A percentile compares a stretch with the other conserved stretches of the same genome.
Conservation (phyloP, 2,329 filamentous ascomycete species). For the Pseudogymnoascus sp. region DNA sequence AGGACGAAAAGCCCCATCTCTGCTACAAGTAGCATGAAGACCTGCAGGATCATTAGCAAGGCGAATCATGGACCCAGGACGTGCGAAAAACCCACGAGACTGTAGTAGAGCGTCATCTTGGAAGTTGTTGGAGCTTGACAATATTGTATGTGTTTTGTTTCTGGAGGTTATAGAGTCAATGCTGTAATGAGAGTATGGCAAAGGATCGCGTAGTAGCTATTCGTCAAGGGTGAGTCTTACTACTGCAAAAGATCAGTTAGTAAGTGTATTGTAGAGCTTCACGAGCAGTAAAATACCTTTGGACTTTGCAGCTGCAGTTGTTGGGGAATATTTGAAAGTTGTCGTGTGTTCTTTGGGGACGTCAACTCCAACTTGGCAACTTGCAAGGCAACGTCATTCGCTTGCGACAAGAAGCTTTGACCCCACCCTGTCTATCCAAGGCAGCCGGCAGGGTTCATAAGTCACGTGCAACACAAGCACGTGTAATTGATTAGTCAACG, state of each 20-base stretch:
- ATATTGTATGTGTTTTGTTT: not conserved
- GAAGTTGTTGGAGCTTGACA: slow-evolving; percentile 13
- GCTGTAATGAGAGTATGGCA: not conserved
- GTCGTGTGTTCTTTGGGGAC: slow-evolving; percentile 6
- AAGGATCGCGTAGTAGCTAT: not conserved
- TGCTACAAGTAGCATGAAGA: slow-evolving; percentile 72
- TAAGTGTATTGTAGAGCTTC: not conserved
- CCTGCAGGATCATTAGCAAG: slow-evolving; percentile 39
- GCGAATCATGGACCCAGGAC: not conserved
- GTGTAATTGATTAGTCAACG: not conserved
- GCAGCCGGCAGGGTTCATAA: not conserved
- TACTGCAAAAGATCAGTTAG: not conserved
- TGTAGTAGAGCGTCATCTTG: slow-evolving; percentile 44
- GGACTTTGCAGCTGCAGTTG: not conserved
- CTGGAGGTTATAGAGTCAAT: slow-evolving; percentile 9
- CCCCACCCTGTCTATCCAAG: slow-evolving; percentile 21
- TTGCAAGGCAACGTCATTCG: slow-evolving; percentile 8
- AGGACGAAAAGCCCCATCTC: slow-evolving; percentile 78
- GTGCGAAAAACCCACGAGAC: slow-evolving; percentile 32
- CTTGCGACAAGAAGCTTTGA: slow-evolving; percentile 2
- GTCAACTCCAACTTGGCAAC: slow-evolving; percentile 7
- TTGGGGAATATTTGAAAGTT: not conserved
- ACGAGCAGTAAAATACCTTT: not conserved
- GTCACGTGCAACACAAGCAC: not conserved
- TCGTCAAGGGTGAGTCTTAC: not conserved